Evolutionary conservation across 2,329 filamentous ascomycete genomes (phyloP).

Genomic region (Colletotrichum viniferum): DNA sequence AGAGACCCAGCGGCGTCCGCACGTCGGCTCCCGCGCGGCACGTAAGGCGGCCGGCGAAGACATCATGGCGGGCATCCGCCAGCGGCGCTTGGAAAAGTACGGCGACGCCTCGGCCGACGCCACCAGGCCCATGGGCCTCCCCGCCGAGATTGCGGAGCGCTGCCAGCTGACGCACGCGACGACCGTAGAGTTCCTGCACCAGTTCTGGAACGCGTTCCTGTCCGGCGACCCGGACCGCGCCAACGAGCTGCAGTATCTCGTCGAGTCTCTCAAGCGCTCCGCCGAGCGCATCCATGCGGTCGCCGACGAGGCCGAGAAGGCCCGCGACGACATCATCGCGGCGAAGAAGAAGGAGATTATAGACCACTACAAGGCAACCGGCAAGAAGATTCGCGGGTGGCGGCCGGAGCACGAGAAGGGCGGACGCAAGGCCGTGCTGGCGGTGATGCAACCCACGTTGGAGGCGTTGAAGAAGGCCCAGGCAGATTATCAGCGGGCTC

Average conservation of each 20-base stretch:
- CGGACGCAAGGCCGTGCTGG: constrained; percentile 75
- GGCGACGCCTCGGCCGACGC: constrained; percentile 41
- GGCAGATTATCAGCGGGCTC: constrained; percentile 72
- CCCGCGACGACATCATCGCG: constrained; percentile 70
- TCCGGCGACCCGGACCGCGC: constrained; percentile 85
- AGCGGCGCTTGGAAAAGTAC: constrained; percentile 64
- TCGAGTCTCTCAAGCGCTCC: constrained; percentile 81
- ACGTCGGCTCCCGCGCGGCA: constrained; percentile 73
- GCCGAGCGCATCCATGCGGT: constrained; percentile 81
- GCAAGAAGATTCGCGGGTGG: constrained; percentile 70
- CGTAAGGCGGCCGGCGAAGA: constrained; percentile 68
- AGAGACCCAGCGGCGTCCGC: constrained; percentile 50
- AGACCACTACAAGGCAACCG: constrained; percentile 72
- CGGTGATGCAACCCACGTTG: constrained; percentile 77
- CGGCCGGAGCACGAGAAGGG: constrained; percentile 73
- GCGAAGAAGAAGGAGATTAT: constrained; percentile 72
- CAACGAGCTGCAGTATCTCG: constrained; percentile 78
- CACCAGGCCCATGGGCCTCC: constrained; percentile 42
- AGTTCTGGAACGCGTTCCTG: constrained; percentile 93
- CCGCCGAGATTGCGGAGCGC: constrained; percentile 61
- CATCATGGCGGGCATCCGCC: constrained; percentile 67
- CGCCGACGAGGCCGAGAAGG: constrained; percentile 77
- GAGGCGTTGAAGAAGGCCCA: constrained; percentile 73
- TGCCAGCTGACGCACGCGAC: constrained; percentile 82
- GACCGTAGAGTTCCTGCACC: constrained; percentile 92